Conservation (phyloP, 2,329 filamentous ascomycete genomes). For the Mycosphaerelloides madeirae region DNA sequence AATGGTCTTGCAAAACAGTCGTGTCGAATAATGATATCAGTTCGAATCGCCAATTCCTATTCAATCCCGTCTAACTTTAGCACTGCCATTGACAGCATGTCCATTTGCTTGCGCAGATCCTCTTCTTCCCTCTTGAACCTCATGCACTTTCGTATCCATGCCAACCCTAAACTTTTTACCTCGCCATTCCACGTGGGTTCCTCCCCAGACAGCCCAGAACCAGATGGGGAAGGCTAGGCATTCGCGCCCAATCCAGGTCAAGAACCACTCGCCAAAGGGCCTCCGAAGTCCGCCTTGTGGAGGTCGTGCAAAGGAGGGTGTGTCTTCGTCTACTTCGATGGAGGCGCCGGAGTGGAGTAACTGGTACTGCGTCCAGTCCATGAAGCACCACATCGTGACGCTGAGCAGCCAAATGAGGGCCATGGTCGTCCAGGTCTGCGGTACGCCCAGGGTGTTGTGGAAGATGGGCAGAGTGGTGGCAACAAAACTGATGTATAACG, state of each 20-base stretch:
- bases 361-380: constrained; percentile 70
- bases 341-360: constrained; percentile 69
- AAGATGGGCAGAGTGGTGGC: constrained; percentile 68
- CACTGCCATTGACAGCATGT: not conserved
- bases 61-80: constrained; percentile 10
- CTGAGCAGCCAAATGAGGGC: constrained; percentile 60
- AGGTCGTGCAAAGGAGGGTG: constrained; percentile 65
- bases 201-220: constrained; percentile 84
- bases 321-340: constrained; percentile 65
- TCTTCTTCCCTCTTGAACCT: constrained; percentile 19
- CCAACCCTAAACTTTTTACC: constrained; percentile 77
- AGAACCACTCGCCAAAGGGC: constrained; percentile 65
- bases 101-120: not conserved
- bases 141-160: constrained; percentile 75
- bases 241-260: constrained; percentile 82
- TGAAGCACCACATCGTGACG: constrained; percentile 64
- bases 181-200: constrained; percentile 80
- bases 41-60: too few relatives aligned
- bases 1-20: too few relatives aligned
- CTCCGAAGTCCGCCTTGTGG: constrained; percentile 47
- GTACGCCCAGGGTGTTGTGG: constrained; percentile 47
- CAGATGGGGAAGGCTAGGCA: constrained; percentile 80
- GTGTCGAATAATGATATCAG: too few relatives aligned
- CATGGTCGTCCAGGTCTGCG: constrained; percentile 65
- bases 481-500: constrained; percentile 72